Evolutionary conservation across 2,329 filamentous ascomycete genomes (phyloP).

Genomic region (Xylaria digitata): DNA sequence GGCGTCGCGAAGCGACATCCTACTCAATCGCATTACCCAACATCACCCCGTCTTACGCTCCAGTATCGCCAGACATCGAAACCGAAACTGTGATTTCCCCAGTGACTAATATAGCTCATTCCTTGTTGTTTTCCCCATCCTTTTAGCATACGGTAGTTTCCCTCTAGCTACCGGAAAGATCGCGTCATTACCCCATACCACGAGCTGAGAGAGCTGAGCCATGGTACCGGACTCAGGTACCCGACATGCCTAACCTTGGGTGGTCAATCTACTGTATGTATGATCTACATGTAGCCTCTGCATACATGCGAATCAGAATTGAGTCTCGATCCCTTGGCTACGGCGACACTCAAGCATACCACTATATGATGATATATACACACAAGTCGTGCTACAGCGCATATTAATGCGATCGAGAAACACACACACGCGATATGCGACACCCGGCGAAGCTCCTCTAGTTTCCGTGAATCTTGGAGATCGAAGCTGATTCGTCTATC

Average conservation of each 20-base stretch:
- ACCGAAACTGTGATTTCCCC: not conserved
- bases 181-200: not conserved
- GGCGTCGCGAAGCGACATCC: not conserved
- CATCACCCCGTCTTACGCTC: not conserved
- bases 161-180: not conserved
- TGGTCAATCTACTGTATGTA: not conserved
- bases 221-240: conserved; percentile 21
- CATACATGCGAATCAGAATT: not conserved
- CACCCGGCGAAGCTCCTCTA: not conserved
- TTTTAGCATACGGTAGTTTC: not conserved
- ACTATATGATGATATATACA: not conserved
- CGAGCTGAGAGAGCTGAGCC: conserved; percentile 19
- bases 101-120: not conserved
- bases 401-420: not conserved
- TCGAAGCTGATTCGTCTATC: not conserved
- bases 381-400: not conserved
- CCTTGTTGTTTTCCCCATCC: not conserved
- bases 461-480: not conserved
- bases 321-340: not conserved
- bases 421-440: not conserved
- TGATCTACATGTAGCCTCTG: conserved; percentile 10
- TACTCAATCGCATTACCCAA: not conserved
- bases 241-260: not conserved
- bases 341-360: not conserved
- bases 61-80: not conserved